Evolutionary conservation across 495 filamentous ascomycete species (phyloP).

Genomic region (Zalerion maritima): DNA sequence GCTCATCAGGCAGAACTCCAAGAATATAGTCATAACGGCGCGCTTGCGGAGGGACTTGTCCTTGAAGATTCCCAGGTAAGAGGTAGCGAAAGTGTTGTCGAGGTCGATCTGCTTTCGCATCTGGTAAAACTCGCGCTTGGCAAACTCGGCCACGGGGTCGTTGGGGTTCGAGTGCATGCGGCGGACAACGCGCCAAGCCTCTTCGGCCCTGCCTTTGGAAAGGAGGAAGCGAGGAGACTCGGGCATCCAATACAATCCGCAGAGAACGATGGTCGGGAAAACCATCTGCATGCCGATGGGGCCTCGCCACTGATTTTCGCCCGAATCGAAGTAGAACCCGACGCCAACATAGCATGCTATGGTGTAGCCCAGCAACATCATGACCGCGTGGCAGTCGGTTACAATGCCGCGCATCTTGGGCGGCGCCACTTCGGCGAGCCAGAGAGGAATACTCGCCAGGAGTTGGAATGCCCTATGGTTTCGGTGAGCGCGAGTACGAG

Average conservation of each 20-base stretch:
- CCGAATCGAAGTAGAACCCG: conserved; percentile 17
- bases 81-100: conserved; percentile 9
- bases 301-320: no score
- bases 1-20: conserved; percentile 9
- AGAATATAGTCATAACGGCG: conserved; percentile 8
- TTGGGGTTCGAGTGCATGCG: conserved; percentile 8
- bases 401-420: conserved; percentile 9
- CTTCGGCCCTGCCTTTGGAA: conserved; percentile 13
- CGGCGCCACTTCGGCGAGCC: conserved; percentile 13
- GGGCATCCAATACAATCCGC: conserved; percentile 13
- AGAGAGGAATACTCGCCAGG: conserved; percentile 7
- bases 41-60: conserved; percentile 16
- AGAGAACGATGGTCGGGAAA: conserved; percentile 5
- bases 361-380: conserved; percentile 9
- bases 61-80: conserved; percentile 12
- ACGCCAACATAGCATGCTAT: conserved; percentile 10
- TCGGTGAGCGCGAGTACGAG: no score
- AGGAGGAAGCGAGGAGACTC: conserved; percentile 16
- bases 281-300: no score
- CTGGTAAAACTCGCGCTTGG: conserved; percentile 12
- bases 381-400: conserved; percentile 9
- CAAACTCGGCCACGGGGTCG: conserved; percentile 13
- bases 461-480: background rate
- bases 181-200: conserved; percentile 12
- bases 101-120: conserved; percentile 14